A percentile compares a stretch with the other conserved stretches of the same genome.
These are phyloP conservation scores for Colletotrichum tropicale DNA, from an alignment of 2,329 filamentous ascomycete genomes.

Conservation along the genomic window DNA sequence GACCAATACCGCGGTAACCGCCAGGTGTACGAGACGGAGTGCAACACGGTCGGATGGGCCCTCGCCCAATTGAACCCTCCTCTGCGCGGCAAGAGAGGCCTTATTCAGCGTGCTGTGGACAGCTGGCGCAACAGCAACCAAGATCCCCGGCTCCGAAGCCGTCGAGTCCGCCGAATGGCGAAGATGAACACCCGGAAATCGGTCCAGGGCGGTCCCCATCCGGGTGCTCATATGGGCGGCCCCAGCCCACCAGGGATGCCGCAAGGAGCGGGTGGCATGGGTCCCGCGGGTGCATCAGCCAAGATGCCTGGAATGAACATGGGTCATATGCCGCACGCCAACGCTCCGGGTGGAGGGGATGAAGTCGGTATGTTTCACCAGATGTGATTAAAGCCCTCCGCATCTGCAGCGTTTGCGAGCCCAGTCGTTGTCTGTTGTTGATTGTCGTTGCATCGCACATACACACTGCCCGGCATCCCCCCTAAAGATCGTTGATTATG, in stretches of 20 bases:
- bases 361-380: constrained; percentile 99
- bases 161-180: constrained; percentile 91
- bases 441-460: constrained; percentile 26
- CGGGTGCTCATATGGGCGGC: constrained; percentile 69
- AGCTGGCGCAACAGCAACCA: constrained; percentile 99
- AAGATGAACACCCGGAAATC: constrained; percentile 91
- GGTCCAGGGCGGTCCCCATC: constrained; percentile 62
- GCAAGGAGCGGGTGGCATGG: constrained; percentile 66
- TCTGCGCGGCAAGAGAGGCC: constrained; percentile 87
- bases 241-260: constrained; percentile 70
- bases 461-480: constrained; percentile 21
- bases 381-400: constrained; percentile 67
- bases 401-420: constrained; percentile 42
- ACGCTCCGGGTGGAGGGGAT: constrained; percentile 70
- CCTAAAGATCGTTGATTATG: constrained; percentile 24
- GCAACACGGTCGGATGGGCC: constrained; percentile 99
- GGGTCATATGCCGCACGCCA: constrained; percentile 75
- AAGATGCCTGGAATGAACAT: constrained; percentile 74
- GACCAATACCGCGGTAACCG: constrained; percentile 97
- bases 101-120: constrained; percentile 96
- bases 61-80: constrained; percentile 91
- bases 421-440: constrained; percentile 20
- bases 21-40: constrained; percentile 96
- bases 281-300: constrained; percentile 53
- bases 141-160: constrained; percentile 87